These are phyloP conservation scores for Leccinum rimulosum DNA, from an alignment of 768 basidiomycete genomes.

Conservation along the genomic window DNA sequence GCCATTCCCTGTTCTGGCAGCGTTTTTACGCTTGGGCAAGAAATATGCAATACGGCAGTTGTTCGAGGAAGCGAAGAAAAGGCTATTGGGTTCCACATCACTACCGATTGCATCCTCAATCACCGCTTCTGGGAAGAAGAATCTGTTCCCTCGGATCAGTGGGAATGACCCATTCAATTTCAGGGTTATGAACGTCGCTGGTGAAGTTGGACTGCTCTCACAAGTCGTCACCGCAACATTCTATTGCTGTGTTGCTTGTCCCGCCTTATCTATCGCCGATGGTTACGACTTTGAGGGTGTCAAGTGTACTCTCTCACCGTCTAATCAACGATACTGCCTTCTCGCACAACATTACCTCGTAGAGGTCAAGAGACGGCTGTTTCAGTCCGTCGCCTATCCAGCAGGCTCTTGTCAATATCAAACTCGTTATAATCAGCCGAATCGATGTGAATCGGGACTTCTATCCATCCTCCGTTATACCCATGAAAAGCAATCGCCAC, in stretches of 20 bases:
- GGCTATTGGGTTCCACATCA: background rate
- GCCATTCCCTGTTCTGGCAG: constrained; percentile 6
- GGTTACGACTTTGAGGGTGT: constrained; percentile 11
- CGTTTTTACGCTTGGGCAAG: constrained; percentile 15
- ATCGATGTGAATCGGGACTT: background rate
- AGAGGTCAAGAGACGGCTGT: background rate
- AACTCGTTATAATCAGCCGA: background rate
- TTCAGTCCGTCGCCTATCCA: background rate
- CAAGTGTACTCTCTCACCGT: background rate
- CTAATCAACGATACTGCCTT: background rate
- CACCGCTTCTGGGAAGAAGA: background rate
- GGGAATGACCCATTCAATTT: constrained; percentile 14
- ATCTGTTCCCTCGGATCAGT: constrained; percentile 7
- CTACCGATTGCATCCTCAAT: background rate
- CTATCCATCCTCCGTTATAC: background rate
- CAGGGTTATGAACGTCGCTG: constrained; percentile 13
- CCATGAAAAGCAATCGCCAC: background rate
- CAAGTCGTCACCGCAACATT: background rate
- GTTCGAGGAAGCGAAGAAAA: constrained; percentile 9
- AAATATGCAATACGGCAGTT: constrained; percentile 14
- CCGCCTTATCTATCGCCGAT: background rate
- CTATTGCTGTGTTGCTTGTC: constrained; percentile 10
- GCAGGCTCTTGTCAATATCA: background rate
- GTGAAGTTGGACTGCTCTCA: constrained; percentile 10
- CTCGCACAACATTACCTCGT: constrained; percentile 2